A percentile compares a stretch with the other conserved stretches of the same genome.
Evolutionary conservation across 768 basidiomycete genomes (phyloP).

Genomic region (Cubamyces lactineus): DNA sequence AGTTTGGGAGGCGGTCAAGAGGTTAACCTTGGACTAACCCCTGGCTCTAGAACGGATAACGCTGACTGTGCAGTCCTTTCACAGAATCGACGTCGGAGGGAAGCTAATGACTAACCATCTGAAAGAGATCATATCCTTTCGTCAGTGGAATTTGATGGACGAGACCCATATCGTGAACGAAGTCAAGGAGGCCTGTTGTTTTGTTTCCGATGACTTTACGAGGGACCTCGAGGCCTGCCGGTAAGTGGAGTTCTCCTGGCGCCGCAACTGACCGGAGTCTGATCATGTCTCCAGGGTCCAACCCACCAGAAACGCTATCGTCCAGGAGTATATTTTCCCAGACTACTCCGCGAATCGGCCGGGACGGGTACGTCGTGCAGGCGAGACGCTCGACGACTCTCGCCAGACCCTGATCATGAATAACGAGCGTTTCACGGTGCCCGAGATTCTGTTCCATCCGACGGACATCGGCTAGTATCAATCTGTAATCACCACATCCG

Average conservation of each 20-base stretch:
- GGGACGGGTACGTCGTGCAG: slow-evolving; percentile 57
- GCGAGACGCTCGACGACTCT: slow-evolving; percentile 55
- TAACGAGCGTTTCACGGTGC: slow-evolving; percentile 90
- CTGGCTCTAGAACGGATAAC: not conserved
- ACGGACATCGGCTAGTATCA: slow-evolving; percentile 74
- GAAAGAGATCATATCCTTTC: slow-evolving; percentile 90
- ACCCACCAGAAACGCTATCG: slow-evolving; percentile 64
- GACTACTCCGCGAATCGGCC: slow-evolving; percentile 74
- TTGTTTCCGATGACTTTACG: slow-evolving; percentile 73
- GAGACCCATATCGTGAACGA: slow-evolving; percentile 93
- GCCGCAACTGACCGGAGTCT: slow-evolving; percentile 8
- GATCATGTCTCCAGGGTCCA: slow-evolving; percentile 44
- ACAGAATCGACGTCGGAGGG: slow-evolving; percentile 91
- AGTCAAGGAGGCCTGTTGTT: slow-evolving; percentile 90
- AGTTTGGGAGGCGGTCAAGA: slow-evolving; percentile 79
- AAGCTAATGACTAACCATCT: slow-evolving; percentile 95
- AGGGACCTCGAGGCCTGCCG: slow-evolving; percentile 76
- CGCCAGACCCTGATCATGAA: slow-evolving; percentile 83
- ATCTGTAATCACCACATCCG: not conserved
- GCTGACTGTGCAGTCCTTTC: not conserved
- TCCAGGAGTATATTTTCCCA: slow-evolving; percentile 89
- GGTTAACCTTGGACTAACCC: slow-evolving; percentile 47
- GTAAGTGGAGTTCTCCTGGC: slow-evolving; percentile 48
- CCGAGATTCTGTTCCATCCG: slow-evolving; percentile 91
- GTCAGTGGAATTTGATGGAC: slow-evolving; percentile 99